phyloP scores from a whole-genome alignment of 352 stramenopile species.

The Phytophthora boehmeriae region DNA sequence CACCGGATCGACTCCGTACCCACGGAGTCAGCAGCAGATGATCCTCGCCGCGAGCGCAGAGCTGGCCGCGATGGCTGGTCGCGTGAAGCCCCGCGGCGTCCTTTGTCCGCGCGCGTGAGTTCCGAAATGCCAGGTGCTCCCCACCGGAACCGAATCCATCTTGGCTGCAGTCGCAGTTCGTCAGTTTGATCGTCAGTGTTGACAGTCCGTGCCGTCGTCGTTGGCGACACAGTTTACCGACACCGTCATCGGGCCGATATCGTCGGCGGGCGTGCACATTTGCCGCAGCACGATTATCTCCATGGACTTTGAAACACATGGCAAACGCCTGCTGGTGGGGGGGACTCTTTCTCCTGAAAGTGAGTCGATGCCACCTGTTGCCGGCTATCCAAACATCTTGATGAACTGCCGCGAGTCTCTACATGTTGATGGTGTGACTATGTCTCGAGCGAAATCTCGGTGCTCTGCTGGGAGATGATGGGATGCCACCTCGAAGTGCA shows the following conservation, averaged over 20 bases:
- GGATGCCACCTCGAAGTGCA: background rate
- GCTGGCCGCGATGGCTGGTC: background rate
- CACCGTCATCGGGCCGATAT: too few species aligned
- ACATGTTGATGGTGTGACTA: too few species aligned
- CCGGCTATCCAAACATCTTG: constrained; percentile 7
- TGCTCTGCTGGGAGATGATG: too few species aligned
- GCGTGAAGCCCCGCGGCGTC: constrained; percentile 4
- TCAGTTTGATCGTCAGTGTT: background rate
- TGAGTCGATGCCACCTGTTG: constrained; percentile 15
- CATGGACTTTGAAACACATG: constrained; percentile 11
- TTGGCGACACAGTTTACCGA: too few species aligned
- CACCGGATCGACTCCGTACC: constrained; percentile 16
- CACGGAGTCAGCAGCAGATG: constrained; percentile 8
- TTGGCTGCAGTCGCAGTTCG: constrained; percentile 5
- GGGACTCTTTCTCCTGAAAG: constrained; percentile 10
- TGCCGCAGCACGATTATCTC: constrained; percentile 5
- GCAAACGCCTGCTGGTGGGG: constrained; percentile 12
- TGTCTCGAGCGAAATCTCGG: too few species aligned
- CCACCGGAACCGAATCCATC: constrained; percentile 24
- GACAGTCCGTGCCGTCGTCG: too few species aligned
- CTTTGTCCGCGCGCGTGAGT: constrained; percentile 4
- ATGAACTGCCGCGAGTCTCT: too few species aligned
- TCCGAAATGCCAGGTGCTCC: constrained; percentile 16
- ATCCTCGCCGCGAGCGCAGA: constrained; percentile 4
- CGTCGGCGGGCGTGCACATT: too few species aligned